Percentiles rank a stretch among this genome's conserved stretches.
Conservation (phyloP, 2,329 filamentous ascomycete genomes). For the Paraphaeosphaeria minitans region DNA sequence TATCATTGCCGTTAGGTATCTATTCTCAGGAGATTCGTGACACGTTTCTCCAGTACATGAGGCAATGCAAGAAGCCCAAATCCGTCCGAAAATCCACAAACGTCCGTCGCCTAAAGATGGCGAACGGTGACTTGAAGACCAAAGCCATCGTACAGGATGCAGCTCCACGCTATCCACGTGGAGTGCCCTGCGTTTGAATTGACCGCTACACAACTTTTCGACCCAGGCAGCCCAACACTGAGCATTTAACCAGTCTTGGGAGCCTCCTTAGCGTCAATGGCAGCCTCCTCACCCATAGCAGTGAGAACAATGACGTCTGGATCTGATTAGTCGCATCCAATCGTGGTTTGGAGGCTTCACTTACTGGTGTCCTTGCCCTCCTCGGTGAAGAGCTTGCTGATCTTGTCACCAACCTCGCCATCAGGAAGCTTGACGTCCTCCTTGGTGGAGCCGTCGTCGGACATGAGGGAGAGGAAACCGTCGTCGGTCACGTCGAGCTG, state of each 20-base stretch:
- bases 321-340: conserved; percentile 21
- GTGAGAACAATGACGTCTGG: conserved; percentile 89
- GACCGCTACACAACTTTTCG: conserved; percentile 32
- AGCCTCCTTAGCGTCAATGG: conserved; percentile 94
- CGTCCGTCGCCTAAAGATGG: conserved; percentile 39
- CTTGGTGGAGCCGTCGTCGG: conserved; percentile 83
- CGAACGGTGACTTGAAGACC: conserved; percentile 34
- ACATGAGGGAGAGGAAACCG: conserved; percentile 92
- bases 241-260: conserved; percentile 54
- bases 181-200: conserved; percentile 28
- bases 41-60: conserved; percentile 42
- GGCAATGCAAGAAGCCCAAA: conserved; percentile 48
- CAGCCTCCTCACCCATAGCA: conserved; percentile 93
- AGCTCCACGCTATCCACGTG: conserved; percentile 29
- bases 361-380: conserved; percentile 95
- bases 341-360: conserved; percentile 46
- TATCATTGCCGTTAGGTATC: conserved; percentile 43
- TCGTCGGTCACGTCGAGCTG: conserved; percentile 94
- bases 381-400: conserved; percentile 75
- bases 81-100: conserved; percentile 44
- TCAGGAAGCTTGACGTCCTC: conserved; percentile 95
- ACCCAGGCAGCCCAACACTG: conserved; percentile 33
- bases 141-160: conserved; percentile 34
- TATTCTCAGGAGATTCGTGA: conserved; percentile 43
- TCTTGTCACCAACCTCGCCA: conserved; percentile 85